A percentile compares a stretch with the other conserved stretches of the same genome.
phyloP scores from a whole-genome alignment of 169 alveolate species.

The Hepatocystis sp. region DNA sequence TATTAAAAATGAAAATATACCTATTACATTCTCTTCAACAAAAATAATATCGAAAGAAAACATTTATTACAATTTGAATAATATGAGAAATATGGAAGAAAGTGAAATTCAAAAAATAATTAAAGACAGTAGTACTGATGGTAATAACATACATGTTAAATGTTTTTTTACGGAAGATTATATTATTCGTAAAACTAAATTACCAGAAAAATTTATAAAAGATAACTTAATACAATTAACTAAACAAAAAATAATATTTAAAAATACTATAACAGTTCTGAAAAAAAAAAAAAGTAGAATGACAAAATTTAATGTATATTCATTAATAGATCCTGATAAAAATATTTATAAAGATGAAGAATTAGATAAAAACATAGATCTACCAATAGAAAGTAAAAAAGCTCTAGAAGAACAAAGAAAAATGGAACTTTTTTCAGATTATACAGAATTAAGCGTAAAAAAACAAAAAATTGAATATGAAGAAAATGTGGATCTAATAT shows the following conservation, averaged over 20 bases:
- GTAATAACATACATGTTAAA: slow-evolving; percentile 31
- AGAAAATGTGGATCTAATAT: too few species aligned
- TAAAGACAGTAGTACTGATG: slow-evolving; percentile 12
- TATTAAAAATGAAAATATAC: too few species aligned
- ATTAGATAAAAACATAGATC: slow-evolving; percentile 4
- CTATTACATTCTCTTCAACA: background rate
- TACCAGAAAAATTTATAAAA: slow-evolving; percentile 26
- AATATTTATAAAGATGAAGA: background rate
- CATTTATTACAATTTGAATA: slow-evolving; percentile 33
- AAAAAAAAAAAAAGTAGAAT: slow-evolving; percentile 29
- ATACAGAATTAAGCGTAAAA: too few species aligned
- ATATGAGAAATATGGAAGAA: slow-evolving; percentile 36
- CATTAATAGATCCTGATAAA: slow-evolving; percentile 22
- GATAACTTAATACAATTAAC: slow-evolving; percentile 49
- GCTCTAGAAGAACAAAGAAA: background rate
- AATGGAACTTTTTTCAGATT: too few species aligned
- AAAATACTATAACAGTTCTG: slow-evolving; percentile 44
- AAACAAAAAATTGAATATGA: too few species aligned
- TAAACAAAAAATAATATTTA: slow-evolving; percentile 18
- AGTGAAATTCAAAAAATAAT: slow-evolving; percentile 37
- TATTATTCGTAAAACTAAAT: slow-evolving; percentile 16
- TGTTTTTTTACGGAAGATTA: slow-evolving; percentile 57
- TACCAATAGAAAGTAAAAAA: background rate
- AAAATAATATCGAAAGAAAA: slow-evolving; percentile 52
- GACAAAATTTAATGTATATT: slow-evolving; percentile 29